Evolutionary conservation across 2,329 filamentous ascomycete genomes (phyloP).

Genomic region (Sporothrix variecibatus): DNA sequence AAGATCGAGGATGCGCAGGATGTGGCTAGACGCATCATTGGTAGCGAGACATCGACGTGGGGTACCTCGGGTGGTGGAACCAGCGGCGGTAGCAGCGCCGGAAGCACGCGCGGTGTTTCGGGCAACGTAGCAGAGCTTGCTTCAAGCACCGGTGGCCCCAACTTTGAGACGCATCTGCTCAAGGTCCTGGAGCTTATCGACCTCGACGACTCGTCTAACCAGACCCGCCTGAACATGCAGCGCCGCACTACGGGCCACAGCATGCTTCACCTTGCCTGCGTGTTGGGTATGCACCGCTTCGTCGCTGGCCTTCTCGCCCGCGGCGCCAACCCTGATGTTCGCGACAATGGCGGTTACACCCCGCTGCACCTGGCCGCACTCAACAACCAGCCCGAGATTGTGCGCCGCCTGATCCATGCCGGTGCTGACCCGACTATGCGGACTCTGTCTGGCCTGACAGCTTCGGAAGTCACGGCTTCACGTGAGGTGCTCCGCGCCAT

Average conservation of each 20-base stretch:
- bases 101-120: conserved; percentile 41
- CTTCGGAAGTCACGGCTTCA: conserved; percentile 70
- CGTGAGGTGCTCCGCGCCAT: conserved; percentile 65
- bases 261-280: conserved; percentile 77
- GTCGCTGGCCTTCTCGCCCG: conserved; percentile 75
- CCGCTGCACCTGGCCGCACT: conserved; percentile 80
- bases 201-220: conserved; percentile 70
- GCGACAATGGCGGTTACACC: conserved; percentile 78
- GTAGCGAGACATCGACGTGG: conserved; percentile 50
- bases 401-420: conserved; percentile 70
- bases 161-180: conserved; percentile 69
- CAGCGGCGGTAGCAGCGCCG: conserved; percentile 42
- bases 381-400: conserved; percentile 73
- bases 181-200: conserved; percentile 78
- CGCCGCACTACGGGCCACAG: conserved; percentile 68
- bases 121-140: conserved; percentile 44
- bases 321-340: conserved; percentile 73
- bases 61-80: conserved; percentile 39
- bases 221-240: conserved; percentile 67
- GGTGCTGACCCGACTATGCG: conserved; percentile 72
- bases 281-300: conserved; percentile 72
- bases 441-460: conserved; percentile 69
- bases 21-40: conserved; percentile 62
- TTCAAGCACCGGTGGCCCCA: conserved; percentile 38
- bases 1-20: conserved; percentile 63